Base-by-base conservation (phyloP, 140 eudicot genomes). In the Stevia rebaudiana region DNA sequence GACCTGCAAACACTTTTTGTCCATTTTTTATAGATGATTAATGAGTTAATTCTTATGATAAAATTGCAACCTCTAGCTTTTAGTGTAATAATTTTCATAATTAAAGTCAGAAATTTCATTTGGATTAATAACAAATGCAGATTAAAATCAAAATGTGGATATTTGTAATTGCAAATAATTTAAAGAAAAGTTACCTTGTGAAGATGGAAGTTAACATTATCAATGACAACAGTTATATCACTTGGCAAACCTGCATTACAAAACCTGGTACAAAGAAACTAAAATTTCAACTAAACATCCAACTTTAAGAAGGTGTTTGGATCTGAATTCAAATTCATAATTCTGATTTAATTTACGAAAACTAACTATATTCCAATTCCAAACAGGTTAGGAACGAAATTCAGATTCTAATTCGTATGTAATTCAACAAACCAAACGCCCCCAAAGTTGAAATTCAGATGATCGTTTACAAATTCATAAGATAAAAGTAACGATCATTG, bases 241-340 rank as follows among this genome's bases (percentile, higher is more conserved):
- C 95, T 84, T 28, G 91, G 96, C 86, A 91, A 77, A 53, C 94
- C 82, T 67, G 95, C 74, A 78, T 65, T 78, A 83, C 82, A 82
- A 78, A 80, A 91, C 98, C 98, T 91, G 79, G 25, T 71, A 75
- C 23, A 67, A 36, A 55, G 48, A 69, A 41, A 58, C 48, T 50
- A 41, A 51, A 22, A 1, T 28, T 40, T 52, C 15, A 63, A 11
- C 44, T 13, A 19, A 68, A 40, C 51, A 37, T 17, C 19, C 25
- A 39, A 28, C 8, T n/a, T 13, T 28, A 54, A 54, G 0, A 4
- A 57, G 12, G 61, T 11, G 12, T n/a, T 54, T 13, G 21, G 12
- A 25, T 13, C 1, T 7, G 23, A 53, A 41, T 22, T 42, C 18
- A 19, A 47, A 43, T 11, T 23, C 8, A 41, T 39, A 5, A 68